Evolutionary conservation across 768 basidiomycete species (phyloP), one percentile per base, ranked within the genome.

Genomic region (Lenzites betulinus): DNA sequence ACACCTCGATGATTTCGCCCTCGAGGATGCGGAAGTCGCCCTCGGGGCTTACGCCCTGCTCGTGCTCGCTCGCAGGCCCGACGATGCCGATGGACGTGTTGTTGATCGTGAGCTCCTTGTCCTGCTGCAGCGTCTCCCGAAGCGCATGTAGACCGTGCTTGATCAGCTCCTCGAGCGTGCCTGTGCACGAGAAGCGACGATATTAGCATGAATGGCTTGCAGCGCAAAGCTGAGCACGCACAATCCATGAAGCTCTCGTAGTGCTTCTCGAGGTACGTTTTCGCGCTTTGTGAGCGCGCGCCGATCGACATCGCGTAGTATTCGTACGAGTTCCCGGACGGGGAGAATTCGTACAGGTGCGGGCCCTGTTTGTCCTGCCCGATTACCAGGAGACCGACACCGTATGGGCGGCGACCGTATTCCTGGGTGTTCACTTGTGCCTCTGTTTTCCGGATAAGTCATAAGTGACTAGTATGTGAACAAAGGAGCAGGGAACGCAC

Each of bases 291-390:
- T 75, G 92, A 95, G 51, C 97, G 86, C 15, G 96, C 96, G 52
- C 97, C 97, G 74, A 99, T 99, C 41, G 95, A 96, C 85, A 98
- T 95, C 49, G 97, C 97, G 72, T 87, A 93, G 76, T 98, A 99
- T 74, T 98, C 96, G 72, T 96, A 98, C 22, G 93, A 93, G 71
- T 92, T 95, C 20, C 97, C 97, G 0, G 95, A 92, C 0, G 97
- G 97, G 1, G 95, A 95, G 79, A 99, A 98, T 75, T 98, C 97
- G 75, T 93, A 98, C 39, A 99, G 85, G 75, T 98, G 97, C 4
- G 97, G 95, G 3, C 97, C 97, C n/a, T 89, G 86, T 70, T 95
- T 90, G 75, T 98, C 97, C 69, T 90, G 86, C 11, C 97, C 97
- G 64, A 97, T 90, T 64, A 99, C 96, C 48, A 99, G 89, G 81